phyloP scores from a whole-genome alignment of 306 rosid species.

The Prunus davidiana region DNA sequence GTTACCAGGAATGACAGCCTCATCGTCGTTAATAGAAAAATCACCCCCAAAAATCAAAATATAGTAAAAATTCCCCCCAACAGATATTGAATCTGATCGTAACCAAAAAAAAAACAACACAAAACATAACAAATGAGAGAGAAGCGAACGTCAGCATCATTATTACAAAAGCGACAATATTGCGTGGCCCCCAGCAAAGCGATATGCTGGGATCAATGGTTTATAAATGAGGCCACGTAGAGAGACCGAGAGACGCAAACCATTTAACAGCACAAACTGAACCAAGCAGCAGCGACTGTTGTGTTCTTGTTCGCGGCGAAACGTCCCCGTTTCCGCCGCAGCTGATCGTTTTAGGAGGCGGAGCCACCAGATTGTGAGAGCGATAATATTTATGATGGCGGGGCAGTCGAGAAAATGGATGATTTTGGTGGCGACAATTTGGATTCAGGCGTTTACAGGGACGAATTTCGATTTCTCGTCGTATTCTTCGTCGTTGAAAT shows the following conservation, averaged over 20 bases:
- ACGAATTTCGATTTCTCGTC: constrained; percentile 92
- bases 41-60: neutral
- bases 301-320: neutral
- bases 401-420: constrained; percentile 89
- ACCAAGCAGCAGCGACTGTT: neutral
- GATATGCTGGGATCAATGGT: neutral
- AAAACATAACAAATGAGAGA: too few relatives aligned
- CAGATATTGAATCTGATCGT: too few relatives aligned
- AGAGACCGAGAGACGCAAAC: neutral
- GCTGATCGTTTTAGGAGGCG: neutral
- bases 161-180: neutral
- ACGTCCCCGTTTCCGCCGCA: neutral
- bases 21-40: neutral
- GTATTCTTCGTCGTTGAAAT: constrained; percentile 73
- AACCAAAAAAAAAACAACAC: neutral
- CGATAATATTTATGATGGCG: constrained; percentile 32
- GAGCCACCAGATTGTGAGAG: neutral
- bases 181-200: neutral
- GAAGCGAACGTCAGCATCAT: neutral
- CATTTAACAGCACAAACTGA: neutral
- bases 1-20: neutral
- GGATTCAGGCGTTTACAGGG: constrained; percentile 93
- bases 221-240: constrained; percentile 39
- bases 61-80: neutral
- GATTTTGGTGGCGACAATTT: constrained; percentile 75